A percentile compares a stretch with the other conserved stretches of the same genome.
Evolutionary conservation across 169 alveolate species (phyloP).

Genomic region (Cardiosporidium cionae): DNA sequence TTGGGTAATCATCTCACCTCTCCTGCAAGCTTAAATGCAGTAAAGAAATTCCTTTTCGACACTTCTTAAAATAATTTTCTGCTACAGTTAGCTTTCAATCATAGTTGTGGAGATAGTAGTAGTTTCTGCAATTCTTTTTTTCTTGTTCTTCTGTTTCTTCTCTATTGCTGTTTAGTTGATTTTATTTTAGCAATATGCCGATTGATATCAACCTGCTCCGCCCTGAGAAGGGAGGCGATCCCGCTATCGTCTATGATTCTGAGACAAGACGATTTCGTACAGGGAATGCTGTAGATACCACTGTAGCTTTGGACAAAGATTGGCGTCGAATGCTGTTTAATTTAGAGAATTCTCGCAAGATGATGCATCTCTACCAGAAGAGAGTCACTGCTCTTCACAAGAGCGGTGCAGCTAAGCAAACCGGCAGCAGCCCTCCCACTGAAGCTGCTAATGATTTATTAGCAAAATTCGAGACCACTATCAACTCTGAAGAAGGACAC

Average conservation of each 20-base stretch:
- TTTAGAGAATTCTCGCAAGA: slow-evolving; percentile 58
- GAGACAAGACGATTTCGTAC: slow-evolving; percentile 35
- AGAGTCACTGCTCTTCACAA: background rate
- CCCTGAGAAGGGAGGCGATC: slow-evolving; percentile 53
- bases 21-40: no score
- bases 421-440: slow-evolving; percentile 38
- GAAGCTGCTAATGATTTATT: background rate
- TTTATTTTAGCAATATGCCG: slow-evolving; percentile 39
- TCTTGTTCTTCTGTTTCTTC: no score
- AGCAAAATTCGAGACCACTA: background rate
- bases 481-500: background rate
- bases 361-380: background rate
- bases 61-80: no score
- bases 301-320: slow-evolving; percentile 58
- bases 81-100: no score
- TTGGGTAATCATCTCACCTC: no score
- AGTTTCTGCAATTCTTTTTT: no score
- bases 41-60: no score
- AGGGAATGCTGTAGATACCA: slow-evolving; percentile 13
- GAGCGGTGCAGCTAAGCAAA: slow-evolving; percentile 42
- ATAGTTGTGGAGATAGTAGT: no score
- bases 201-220: slow-evolving; percentile 47
- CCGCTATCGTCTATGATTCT: slow-evolving; percentile 32
- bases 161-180: no score
- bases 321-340: slow-evolving; percentile 64